Conservation (phyloP, 1,284 basidiomycete species). For the Ceratobasidium sp. region DNA sequence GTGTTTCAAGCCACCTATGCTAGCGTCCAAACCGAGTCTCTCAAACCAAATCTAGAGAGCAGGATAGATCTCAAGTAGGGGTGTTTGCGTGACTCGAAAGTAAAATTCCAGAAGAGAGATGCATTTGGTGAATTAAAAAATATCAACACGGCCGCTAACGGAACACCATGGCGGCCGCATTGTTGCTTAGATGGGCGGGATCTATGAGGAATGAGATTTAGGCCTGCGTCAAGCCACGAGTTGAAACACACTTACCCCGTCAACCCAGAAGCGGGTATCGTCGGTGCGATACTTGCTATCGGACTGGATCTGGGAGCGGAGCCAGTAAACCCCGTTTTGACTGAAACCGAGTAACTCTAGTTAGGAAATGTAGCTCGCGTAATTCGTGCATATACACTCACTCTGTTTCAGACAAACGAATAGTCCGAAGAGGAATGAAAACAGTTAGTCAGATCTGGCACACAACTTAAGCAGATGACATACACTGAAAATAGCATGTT, state of each 20-base stretch:
- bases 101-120: too few species aligned
- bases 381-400: background rate
- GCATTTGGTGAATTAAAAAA: too few species aligned
- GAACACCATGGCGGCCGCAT: too few species aligned
- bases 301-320: constrained; percentile 14
- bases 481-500: background rate
- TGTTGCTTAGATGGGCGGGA: constrained; percentile 2
- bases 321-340: constrained; percentile 8
- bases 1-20: too few species aligned
- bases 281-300: constrained; percentile 7
- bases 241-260: constrained; percentile 7
- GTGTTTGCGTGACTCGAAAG: too few species aligned
- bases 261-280: constrained; percentile 13
- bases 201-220: background rate
- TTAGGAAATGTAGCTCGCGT: background rate
- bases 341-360: background rate
- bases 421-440: background rate
- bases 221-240: background rate
- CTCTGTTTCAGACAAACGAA: background rate
- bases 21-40: too few species aligned
- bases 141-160: too few species aligned
- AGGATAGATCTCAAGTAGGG: too few species aligned
- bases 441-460: background rate
- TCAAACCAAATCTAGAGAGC: too few species aligned
- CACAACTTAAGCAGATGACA: background rate